Conservation (phyloP, 2,329 filamentous ascomycete species). For the Xylaria sp. region DNA sequence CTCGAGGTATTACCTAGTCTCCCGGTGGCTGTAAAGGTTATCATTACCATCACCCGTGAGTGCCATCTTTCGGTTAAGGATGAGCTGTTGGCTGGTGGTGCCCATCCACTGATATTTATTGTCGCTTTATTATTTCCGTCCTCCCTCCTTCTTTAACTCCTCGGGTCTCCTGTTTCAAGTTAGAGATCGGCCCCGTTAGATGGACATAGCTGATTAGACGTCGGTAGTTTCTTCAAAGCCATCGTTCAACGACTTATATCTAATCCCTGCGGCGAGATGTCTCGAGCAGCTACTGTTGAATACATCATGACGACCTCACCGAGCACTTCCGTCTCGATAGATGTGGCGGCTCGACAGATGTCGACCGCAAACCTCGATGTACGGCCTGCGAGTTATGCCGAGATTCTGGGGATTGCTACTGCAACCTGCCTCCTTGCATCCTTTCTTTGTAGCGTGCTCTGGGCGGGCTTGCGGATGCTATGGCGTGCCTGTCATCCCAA, state of each 20-base stretch:
- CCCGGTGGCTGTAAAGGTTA: neutral
- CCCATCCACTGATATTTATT: neutral
- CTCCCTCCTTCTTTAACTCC: neutral
- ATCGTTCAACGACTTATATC: neutral
- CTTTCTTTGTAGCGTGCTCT: constrained; percentile 29
- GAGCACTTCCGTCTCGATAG: neutral
- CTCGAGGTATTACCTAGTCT: too few relatives aligned
- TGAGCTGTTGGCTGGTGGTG: neutral
- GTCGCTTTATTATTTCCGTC: neutral
- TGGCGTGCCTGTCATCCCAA: neutral
- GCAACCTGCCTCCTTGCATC: constrained; percentile 33
- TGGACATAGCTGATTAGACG: constrained; percentile 1
- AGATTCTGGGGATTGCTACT: constrained; percentile 33
- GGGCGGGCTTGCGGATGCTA: constrained; percentile 1
- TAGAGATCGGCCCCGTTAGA: neutral
- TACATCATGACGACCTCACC: neutral
- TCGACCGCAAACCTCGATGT: constrained; percentile 8
- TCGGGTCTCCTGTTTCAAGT: neutral
- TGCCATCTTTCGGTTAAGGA: neutral
- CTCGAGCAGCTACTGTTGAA: neutral
- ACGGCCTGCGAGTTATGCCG: constrained; percentile 27
- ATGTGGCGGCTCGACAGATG: constrained; percentile 20
- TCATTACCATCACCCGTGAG: neutral
- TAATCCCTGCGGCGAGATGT: neutral
- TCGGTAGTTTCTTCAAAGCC: neutral